Evolutionary conservation across 1,284 basidiomycete species (phyloP).

Genomic region (Austropuccinia psidii): DNA sequence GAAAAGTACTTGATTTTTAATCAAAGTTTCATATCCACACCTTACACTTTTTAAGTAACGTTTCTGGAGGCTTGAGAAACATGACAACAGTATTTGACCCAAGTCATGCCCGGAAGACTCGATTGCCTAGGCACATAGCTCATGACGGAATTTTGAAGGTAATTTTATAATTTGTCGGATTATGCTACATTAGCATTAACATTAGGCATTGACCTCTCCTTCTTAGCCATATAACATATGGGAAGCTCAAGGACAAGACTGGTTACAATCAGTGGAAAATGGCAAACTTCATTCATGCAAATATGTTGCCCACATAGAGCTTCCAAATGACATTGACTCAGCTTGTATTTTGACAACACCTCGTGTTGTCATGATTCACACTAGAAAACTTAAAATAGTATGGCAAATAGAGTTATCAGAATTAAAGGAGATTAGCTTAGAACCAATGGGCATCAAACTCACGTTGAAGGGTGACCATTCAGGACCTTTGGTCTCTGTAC

Average conservation of each 20-base stretch:
- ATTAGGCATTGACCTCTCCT: no score
- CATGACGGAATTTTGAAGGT: conserved; percentile 76
- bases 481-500: conserved; percentile 55
- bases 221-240: conserved; percentile 71
- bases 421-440: conserved; percentile 77
- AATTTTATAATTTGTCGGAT: conserved; percentile 49
- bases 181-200: conserved; percentile 11
- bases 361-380: conserved; percentile 73
- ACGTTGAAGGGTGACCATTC: conserved; percentile 55
- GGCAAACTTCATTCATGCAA: conserved; percentile 73
- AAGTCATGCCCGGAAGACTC: conserved; percentile 76
- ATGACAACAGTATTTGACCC: conserved; percentile 97
- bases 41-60: conserved; percentile 89
- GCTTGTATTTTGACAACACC: conserved; percentile 73
- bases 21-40: conserved; percentile 93
- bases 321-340: conserved; percentile 65
- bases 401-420: conserved; percentile 89
- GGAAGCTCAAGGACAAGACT: conserved; percentile 89
- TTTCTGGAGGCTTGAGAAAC: conserved; percentile 75
- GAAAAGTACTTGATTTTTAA: conserved; percentile 11
- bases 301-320: conserved; percentile 86
- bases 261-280: conserved; percentile 85
- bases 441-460: conserved; percentile 80
- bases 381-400: conserved; percentile 70
- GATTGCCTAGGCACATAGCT: conserved; percentile 80